Evolutionary conservation across 805 yeast genomes (phyloP).

Genomic region (Candida odintsovae): DNA sequence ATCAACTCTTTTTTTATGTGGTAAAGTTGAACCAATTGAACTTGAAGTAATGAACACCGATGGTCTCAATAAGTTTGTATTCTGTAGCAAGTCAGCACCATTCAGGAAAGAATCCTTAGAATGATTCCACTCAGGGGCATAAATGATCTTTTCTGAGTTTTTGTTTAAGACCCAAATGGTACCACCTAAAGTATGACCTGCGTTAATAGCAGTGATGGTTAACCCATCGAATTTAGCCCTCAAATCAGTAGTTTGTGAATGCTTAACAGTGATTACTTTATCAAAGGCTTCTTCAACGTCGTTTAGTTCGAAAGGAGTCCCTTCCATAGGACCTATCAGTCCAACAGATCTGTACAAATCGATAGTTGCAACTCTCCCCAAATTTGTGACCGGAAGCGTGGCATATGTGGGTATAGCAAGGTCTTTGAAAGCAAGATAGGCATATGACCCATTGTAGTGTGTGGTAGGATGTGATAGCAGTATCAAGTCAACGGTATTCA

Average conservation of each 20-base stretch:
- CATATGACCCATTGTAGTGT: slow-evolving; percentile 75
- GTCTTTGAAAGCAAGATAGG: slow-evolving; percentile 54
- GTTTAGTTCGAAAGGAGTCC: slow-evolving; percentile 52
- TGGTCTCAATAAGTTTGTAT: slow-evolving; percentile 67
- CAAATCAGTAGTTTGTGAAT: slow-evolving; percentile 66
- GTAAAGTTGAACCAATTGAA: slow-evolving; percentile 55
- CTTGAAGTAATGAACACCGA: slow-evolving; percentile 76
- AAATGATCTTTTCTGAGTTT: slow-evolving; percentile 73
- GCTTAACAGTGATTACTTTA: slow-evolving; percentile 61
- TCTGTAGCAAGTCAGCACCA: slow-evolving; percentile 58
- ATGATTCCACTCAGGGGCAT: slow-evolving; percentile 94
- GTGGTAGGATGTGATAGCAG: slow-evolving; percentile 84
- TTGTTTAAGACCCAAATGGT: slow-evolving; percentile 77
- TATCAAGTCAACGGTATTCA: slow-evolving; percentile 55
- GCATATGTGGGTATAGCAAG: slow-evolving; percentile 74
- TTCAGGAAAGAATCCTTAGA: slow-evolving; percentile 80
- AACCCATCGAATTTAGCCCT: slow-evolving; percentile 56
- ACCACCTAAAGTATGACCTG: slow-evolving; percentile 95
- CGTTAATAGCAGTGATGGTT: slow-evolving; percentile 72
- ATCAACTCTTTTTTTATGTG: slow-evolving; percentile 60
- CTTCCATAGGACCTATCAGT: slow-evolving; percentile 62
- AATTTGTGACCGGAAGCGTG: slow-evolving; percentile 81
- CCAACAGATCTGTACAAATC: slow-evolving; percentile 75
- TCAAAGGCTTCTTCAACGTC: slow-evolving; percentile 84
- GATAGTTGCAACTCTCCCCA: slow-evolving; percentile 82